A percentile compares a stretch with the other conserved stretches of the same genome.
These are phyloP conservation scores for Castanea mollissima DNA, from an alignment of 306 rosid species.

Conservation along the genomic window DNA sequence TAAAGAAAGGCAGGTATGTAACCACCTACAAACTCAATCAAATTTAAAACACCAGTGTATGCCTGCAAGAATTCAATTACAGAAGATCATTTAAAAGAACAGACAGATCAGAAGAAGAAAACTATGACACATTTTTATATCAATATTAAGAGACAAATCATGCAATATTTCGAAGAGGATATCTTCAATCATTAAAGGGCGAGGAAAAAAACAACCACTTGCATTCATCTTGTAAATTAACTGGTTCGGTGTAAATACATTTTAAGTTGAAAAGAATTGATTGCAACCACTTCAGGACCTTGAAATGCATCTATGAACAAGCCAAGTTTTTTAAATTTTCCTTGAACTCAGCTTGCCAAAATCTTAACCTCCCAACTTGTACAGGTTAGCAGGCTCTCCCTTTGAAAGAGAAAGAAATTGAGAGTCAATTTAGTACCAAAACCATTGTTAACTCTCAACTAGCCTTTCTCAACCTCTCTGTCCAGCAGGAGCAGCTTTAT, in stretches of 20 bases:
- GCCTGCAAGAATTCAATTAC: conserved; percentile 53
- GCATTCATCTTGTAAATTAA: background rate
- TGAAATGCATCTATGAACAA: background rate
- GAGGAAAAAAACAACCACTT: background rate
- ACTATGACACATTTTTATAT: background rate
- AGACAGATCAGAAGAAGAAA: conserved; percentile 5
- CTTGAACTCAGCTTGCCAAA: background rate
- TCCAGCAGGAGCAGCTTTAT: background rate
- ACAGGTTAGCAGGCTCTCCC: background rate
- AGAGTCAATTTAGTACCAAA: background rate
- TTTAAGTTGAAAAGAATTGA: background rate
- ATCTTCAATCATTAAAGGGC: background rate
- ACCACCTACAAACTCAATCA: conserved; percentile 72
- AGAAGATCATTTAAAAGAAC: conserved; percentile 4
- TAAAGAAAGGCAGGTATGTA: conserved; percentile 71
- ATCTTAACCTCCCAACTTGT: background rate
- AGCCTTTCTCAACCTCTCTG: background rate
- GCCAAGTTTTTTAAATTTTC: background rate
- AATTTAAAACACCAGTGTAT: conserved; percentile 74
- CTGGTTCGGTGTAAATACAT: background rate
- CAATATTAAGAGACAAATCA: background rate
- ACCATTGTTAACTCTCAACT: background rate
- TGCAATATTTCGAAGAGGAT: background rate
- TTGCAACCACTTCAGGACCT: background rate
- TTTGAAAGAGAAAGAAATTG: background rate